Evolutionary conservation across 2,329 filamentous ascomycete species (phyloP), one percentile per base, ranked within the genome.

Genomic region (Capronia coronata): DNA sequence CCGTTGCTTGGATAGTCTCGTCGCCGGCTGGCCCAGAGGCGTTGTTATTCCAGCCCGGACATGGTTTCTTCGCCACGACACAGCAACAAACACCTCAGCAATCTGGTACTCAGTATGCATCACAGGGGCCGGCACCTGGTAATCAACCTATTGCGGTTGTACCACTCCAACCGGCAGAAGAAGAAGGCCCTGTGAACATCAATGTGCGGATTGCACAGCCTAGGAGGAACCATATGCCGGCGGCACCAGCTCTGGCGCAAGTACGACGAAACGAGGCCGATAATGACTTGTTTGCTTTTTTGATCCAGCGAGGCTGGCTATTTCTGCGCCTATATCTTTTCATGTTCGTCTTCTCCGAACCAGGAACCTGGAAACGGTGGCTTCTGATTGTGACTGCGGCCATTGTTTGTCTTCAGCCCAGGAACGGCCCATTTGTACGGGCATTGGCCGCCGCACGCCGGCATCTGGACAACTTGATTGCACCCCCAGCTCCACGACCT

Each of bases 291-390:
- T 56, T 76, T 22, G 66, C 62, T 2, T 68, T 72, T 39, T 62
- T 71, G 38, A 53, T 71, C 14, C 52, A 67, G 40, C 72, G 75
- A 21, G 56, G 75, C 19, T 83, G 80, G 80, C 70, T 82, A 2
- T 71, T 81, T 19, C 65, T 80, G 42, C 74, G 79, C 8, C 63
- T 82, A 16, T 74, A 77, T 49, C 73, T 77, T 50, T 79, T 82
- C 59, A 72, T 75, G 47, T 82, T 79, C 61, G 72, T 83, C 59
- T 72, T 81, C 51, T 74, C 74, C 22, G 70, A 71, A 18, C 66
- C 71, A n/a, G 69, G 69, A 4, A 71, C 68, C 2, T 73, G 69
- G 68, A 64, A 66, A 8, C 68, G 71, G 21, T 64, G 67, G 25
- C 42, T 71, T 14, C 63, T 72, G 23, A 66, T 74, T 22, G 53